Base-by-base conservation (phyloP, 1,139 yeast species). In the Kodamaea sp. region DNA sequence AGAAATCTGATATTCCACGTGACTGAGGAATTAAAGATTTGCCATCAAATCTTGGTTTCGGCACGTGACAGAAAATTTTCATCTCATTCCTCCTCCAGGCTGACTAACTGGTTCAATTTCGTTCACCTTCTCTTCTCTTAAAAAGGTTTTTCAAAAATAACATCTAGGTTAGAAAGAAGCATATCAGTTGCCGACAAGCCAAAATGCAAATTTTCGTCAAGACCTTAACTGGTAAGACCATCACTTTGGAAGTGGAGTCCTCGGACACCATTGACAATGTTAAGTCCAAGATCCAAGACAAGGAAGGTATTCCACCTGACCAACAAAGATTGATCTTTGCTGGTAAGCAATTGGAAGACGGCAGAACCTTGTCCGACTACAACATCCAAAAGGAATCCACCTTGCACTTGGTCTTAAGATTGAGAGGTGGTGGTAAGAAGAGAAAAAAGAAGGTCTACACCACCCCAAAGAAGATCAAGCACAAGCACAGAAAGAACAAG, bases 401-500 rank as follows among this genome's bases (percentile, higher is more conserved):
- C 57, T 75, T 92, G 55, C 97, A 92, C 78, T 83, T 92, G 75
- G 97, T 92, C 66, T 79, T 92, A 55, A 89, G 97, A 83, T 87
- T 92, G 73, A 87, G 97, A 83, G 97, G 97, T 85, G 97, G 97
- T 86, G 92, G 92, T 86, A 92, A 92, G 89, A 90, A 95, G 87
- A 88, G 87, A 89, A 89, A 89, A 90, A 94, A 94, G 76, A 70
- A 70, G 96, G 97, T 89, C 70, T 94, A 92, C 92, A 90, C 97
- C 80, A 92, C 98, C 70, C 99, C 99, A 82, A 92, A 92, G 92
- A 92, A 90, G 86, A 87, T 92, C 79, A 88, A 79, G 80, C 97
- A 92, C 95, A 89, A 88, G 86, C 96, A 88, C 85, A 92, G 88
- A 88, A 90, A 90, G 82, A 86, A 86, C 78, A 92, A 92, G 85